Evolutionary conservation across 306 rosid species (phyloP).

Genomic region (Geum urbanum): DNA sequence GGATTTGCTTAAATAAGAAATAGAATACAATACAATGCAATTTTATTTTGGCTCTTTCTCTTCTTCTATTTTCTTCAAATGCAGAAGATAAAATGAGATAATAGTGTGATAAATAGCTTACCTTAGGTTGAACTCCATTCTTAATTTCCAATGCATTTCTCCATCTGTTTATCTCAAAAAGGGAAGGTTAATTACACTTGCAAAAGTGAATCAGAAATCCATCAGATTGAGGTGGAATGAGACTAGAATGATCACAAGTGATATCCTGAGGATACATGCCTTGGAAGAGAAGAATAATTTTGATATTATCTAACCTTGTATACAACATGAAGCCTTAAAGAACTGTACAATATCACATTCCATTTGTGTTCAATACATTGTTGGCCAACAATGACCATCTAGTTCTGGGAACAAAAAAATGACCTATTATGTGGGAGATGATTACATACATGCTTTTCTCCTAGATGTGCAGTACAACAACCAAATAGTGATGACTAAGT

Average conservation of each 20-base stretch:
- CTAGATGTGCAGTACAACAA: constrained; percentile 21
- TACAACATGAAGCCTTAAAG: neutral
- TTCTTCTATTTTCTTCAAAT: neutral
- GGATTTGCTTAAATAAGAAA: constrained; percentile 25
- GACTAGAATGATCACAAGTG: too few relatives aligned
- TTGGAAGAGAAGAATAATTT: neutral
- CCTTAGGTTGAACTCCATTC: too few relatives aligned
- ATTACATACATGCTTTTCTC: constrained; percentile 16
- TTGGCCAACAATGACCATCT: constrained; percentile 27
- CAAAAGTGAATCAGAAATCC: too few relatives aligned
- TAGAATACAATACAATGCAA: constrained; percentile 21
- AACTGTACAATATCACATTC: constrained; percentile 28
- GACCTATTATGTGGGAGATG: constrained; percentile 9
- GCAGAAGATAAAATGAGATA: constrained; percentile 7
- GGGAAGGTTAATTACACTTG: neutral
- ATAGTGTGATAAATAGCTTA: neutral
- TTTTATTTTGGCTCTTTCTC: neutral
- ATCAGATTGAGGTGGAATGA: too few relatives aligned
- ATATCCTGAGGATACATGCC: too few relatives aligned
- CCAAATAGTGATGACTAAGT: constrained; percentile 13
- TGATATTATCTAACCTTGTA: neutral
- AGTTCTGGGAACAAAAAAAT: constrained; percentile 17
- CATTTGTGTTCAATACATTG: constrained; percentile 23
- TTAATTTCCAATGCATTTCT: too few relatives aligned
- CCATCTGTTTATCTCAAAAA: neutral